Percentiles rank a stretch among this genome's conserved stretches.
phyloP scores from a whole-genome alignment of 75 land plant species.

The Cunninghamia lanceolata region DNA sequence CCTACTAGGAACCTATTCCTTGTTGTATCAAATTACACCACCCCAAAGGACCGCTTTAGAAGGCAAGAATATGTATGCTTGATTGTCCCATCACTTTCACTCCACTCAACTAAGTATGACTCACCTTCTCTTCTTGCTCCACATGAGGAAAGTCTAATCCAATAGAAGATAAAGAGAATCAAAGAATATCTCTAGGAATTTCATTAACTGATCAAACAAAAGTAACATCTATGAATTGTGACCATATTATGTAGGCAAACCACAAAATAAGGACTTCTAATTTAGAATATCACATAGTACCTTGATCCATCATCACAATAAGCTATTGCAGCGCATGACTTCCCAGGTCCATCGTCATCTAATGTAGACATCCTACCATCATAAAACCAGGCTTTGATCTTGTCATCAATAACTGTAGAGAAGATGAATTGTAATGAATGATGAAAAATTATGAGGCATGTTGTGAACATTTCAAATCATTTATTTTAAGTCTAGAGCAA shows the following conservation, averaged over 20 bases:
- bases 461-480: background rate
- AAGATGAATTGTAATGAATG: too few species aligned
- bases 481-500: too few species aligned
- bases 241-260: background rate
- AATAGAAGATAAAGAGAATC: too few species aligned
- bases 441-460: too few species aligned
- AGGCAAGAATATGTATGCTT: too few species aligned
- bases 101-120: too few species aligned
- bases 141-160: too few species aligned
- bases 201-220: background rate
- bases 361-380: background rate
- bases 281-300: background rate
- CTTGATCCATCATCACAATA: slow-evolving; percentile 17
- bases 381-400: too few species aligned
- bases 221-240: background rate
- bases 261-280: background rate
- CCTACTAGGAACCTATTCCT: slow-evolving; percentile 72
- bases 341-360: slow-evolving; percentile 15
- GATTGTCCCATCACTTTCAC: too few species aligned
- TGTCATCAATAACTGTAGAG: too few species aligned
- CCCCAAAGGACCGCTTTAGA: slow-evolving; percentile 45
- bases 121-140: too few species aligned
- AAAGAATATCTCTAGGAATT: too few species aligned
- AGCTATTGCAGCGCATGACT: slow-evolving; percentile 8
- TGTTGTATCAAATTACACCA: slow-evolving; percentile 75